These are phyloP conservation scores for Endocladia muricata DNA, from an alignment of 31 red algal species.

Conservation along the genomic window DNA sequence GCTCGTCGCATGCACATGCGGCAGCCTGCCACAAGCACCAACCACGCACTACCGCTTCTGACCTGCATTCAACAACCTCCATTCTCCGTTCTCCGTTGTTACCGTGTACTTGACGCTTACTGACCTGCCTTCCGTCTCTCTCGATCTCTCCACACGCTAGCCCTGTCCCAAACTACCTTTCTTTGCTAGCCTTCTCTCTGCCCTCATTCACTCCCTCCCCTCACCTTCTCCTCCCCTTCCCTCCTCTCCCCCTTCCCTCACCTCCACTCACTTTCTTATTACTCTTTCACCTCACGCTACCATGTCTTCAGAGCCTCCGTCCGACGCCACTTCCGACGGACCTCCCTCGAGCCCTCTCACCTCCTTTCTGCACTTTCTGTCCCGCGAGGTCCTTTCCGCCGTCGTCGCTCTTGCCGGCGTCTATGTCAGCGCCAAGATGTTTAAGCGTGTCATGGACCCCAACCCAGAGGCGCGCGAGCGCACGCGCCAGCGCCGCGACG, in stretches of 20 bases:
- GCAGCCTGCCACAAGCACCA: too few relatives aligned
- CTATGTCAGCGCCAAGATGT: slow-evolving; percentile 57
- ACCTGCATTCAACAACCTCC: too few relatives aligned
- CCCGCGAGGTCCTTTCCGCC: slow-evolving; percentile 64
- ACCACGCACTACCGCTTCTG: too few relatives aligned
- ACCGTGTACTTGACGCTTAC: too few relatives aligned
- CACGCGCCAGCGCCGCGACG: slow-evolving; percentile 26
- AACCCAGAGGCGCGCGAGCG: slow-evolving; percentile 46
- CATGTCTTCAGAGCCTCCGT: not conserved
- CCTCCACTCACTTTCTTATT: not conserved
- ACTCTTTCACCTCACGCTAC: not conserved
- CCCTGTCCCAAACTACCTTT: too few relatives aligned
- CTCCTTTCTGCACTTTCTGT: slow-evolving; percentile 32
- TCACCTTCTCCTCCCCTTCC: not conserved
- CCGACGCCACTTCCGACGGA: not conserved
- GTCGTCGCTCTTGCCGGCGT: slow-evolving; percentile 57
- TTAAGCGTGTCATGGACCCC: slow-evolving; percentile 70
- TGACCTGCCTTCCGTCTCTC: too few relatives aligned
- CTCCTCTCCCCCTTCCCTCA: not conserved
- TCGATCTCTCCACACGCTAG: too few relatives aligned
- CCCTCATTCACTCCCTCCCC: too few relatives aligned
- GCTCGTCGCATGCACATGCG: too few relatives aligned
- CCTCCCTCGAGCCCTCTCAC: not conserved
- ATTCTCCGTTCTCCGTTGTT: too few relatives aligned
- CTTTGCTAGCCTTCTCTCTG: too few relatives aligned